Base-by-base conservation (phyloP, 192 early-diverging fungal species). In the Phycomyces blakesleeanus region DNA sequence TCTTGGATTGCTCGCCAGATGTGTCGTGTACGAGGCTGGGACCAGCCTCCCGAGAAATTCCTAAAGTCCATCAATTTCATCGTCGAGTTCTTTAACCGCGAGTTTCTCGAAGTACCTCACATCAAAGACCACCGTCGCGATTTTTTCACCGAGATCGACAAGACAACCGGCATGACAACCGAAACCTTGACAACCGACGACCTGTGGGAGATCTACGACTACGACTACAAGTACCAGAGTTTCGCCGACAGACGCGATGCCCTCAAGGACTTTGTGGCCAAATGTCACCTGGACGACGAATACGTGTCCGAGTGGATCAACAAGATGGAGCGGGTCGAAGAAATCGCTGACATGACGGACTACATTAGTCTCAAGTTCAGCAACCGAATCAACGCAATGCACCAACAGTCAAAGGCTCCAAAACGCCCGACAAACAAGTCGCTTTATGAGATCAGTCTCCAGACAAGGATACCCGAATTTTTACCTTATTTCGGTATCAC, bases 101-200 rank as follows among this genome's bases (percentile, higher is more conserved):
- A 97, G 65, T 83, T 90, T 47, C 71, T 83, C 62, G 97, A 99
- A 70, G 93, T 99, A 24, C 97, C 97, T 8, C 97, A 89, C 68
- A 92, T 99, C 61, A 76, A 83, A 37, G 80, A 80, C 12, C 93
- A 97, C 66, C 83, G 92, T 42, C 87, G 89, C 54, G 96, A 98
- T 69, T 88, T 93, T 63, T 87, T 91, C 64, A 84, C 87, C n/a
- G 66, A 49, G 20, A 56, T 60, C 15, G 75, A 80, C n/a, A 66
- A 55, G 51, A 39, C 49, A n/a, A 66, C 55, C 2, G 69, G 71
- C 11, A 65, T 68, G 9, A 74, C 75, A 14, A 67, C 69, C 10
- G 87, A 89, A 20, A 82, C 85, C 40, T 74, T 93, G 27, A 78
- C 83, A 1, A 66, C 79, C 1, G 79, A 79, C 15, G 91, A 95